Conservation (phyloP, 306 rosid genomes). For the Quercus glauca region DNA sequence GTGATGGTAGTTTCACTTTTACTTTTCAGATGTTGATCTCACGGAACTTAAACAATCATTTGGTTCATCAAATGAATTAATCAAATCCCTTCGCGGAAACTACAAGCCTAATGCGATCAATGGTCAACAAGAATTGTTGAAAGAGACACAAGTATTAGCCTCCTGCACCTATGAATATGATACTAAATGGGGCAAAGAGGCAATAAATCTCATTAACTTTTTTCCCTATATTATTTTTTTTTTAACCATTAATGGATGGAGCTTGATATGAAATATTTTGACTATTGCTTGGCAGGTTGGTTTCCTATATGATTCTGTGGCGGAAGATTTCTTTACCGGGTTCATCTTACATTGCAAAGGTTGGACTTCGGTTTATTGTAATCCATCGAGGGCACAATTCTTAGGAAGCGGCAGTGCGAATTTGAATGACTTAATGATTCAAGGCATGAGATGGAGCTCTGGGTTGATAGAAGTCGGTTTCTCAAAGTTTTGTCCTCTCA, state of each 20-base stretch:
- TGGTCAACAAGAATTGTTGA: slow-evolving; percentile 10
- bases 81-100: slow-evolving; percentile 39
- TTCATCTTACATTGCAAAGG: slow-evolving; percentile 54
- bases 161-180: slow-evolving; percentile 50
- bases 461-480: slow-evolving; percentile 58
- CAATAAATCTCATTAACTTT: neutral
- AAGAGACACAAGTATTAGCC: slow-evolving; percentile 48
- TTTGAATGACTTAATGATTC: slow-evolving; percentile 58
- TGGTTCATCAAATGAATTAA: slow-evolving; percentile 59
- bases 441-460: slow-evolving; percentile 58
- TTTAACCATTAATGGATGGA: neutral
- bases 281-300: slow-evolving; percentile 47
- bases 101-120: slow-evolving; percentile 6
- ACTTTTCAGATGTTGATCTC: slow-evolving; percentile 34
- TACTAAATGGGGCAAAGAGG: slow-evolving; percentile 72
- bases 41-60: slow-evolving; percentile 34
- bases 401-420: slow-evolving; percentile 52
- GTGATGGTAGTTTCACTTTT: slow-evolving; percentile 1
- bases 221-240: too few relatives aligned
- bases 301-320: slow-evolving; percentile 47
- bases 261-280: neutral
- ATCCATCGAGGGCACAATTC: slow-evolving; percentile 60
- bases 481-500: slow-evolving; percentile 60
- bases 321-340: slow-evolving; percentile 63
- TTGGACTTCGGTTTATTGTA: slow-evolving; percentile 59